These are phyloP conservation scores for Epichloe coenophiala DNA, from an alignment of 2,329 filamentous ascomycete genomes.

Conservation along the genomic window DNA sequence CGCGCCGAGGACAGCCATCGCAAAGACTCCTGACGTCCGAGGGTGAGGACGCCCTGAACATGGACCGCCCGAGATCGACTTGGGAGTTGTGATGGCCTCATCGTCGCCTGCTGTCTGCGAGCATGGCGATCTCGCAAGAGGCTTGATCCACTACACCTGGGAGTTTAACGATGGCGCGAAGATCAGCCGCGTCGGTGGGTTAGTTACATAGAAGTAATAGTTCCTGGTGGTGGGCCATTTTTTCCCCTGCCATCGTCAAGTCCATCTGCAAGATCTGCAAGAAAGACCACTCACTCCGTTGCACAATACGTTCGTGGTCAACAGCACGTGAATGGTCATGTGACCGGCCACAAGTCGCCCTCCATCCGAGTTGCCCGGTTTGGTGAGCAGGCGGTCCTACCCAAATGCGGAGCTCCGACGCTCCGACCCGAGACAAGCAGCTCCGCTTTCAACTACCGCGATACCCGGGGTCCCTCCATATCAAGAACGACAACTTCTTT, in stretches of 20 bases:
- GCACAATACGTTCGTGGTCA: background rate
- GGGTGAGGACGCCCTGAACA: slow-evolving; percentile 13
- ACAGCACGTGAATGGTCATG: slow-evolving; percentile 3
- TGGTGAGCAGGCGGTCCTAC: background rate
- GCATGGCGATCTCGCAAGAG: slow-evolving; percentile 13
- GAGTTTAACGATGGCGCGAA: background rate
- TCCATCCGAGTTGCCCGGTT: no score
- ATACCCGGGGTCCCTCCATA: no score
- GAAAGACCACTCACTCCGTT: no score
- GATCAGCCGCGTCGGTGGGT: background rate
- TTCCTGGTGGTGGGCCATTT: background rate
- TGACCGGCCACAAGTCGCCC: no score
- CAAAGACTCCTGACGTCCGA: slow-evolving; percentile 8
- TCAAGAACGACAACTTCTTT: no score
- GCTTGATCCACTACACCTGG: background rate
- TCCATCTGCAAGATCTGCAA: no score
- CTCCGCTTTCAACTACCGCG: no score
- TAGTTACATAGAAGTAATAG: background rate
- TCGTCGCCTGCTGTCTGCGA: slow-evolving; percentile 16
- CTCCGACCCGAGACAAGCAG: background rate
- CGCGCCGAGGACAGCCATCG: slow-evolving; percentile 19
- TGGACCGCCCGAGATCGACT: slow-evolving; percentile 13
- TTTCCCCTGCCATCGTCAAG: no score
- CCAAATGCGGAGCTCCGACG: background rate
- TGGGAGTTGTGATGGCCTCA: slow-evolving; percentile 21